Evolutionary conservation across 192 early-diverging fungal species (phyloP).

Genomic region (Blastocladiella britannica): DNA sequence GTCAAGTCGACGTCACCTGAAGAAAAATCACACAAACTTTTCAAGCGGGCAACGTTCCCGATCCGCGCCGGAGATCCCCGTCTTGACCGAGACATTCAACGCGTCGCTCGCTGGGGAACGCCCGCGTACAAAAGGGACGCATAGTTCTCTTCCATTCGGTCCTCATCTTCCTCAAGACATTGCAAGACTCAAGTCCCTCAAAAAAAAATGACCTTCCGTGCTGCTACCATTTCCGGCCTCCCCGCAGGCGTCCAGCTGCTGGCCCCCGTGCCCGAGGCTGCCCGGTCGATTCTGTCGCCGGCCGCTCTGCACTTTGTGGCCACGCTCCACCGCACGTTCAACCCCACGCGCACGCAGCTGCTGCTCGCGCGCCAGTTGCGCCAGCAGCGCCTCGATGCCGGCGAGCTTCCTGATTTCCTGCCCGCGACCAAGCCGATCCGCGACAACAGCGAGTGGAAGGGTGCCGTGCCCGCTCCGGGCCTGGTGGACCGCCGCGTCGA

Average conservation of each 20-base stretch:
- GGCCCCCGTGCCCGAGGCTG: slow-evolving; percentile 22
- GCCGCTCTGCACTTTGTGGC: slow-evolving; percentile 71
- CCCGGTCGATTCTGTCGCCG: slow-evolving; percentile 53
- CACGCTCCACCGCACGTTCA: slow-evolving; percentile 77
- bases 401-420: slow-evolving; percentile 68
- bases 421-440: slow-evolving; percentile 81
- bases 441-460: slow-evolving; percentile 73
- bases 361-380: slow-evolving; percentile 57
- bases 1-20: too few relatives aligned
- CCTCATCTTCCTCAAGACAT: too few relatives aligned
- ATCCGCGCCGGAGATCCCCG: too few relatives aligned
- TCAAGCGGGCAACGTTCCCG: too few relatives aligned
- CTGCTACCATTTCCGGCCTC: background rate
- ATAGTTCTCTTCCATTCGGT: too few relatives aligned
- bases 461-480: slow-evolving; percentile 70
- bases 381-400: slow-evolving; percentile 60
- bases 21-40: too few relatives aligned
- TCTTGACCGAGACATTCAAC: too few relatives aligned
- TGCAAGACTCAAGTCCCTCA: too few relatives aligned
- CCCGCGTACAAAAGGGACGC: too few relatives aligned
- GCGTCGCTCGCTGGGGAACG: too few relatives aligned
- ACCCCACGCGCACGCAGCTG: slow-evolving; percentile 66
- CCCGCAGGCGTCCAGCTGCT: slow-evolving; percentile 14
- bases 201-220: too few relatives aligned
- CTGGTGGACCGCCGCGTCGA: slow-evolving; percentile 82